phyloP scores from a whole-genome alignment of 1,284 basidiomycete genomes.

The Cutaneotrichosporon sp. region DNA sequence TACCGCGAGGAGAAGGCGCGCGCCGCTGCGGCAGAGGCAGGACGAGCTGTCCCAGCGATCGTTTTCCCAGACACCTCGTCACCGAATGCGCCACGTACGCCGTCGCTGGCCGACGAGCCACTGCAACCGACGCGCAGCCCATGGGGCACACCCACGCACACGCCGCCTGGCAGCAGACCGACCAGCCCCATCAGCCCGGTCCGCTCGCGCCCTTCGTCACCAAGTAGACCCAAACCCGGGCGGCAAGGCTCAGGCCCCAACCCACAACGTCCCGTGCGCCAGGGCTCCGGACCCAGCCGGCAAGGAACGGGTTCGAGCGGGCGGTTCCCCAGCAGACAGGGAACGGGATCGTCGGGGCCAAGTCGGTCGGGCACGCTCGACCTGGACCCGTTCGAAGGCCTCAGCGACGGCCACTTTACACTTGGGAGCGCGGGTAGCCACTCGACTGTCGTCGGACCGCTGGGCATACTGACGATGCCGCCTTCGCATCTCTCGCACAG shows the following conservation, averaged over 20 bases:
- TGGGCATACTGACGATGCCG: background rate
- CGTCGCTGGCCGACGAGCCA: constrained; percentile 22
- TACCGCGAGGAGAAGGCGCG: constrained; percentile 33
- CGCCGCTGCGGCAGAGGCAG: constrained; percentile 35
- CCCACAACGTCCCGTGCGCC: background rate
- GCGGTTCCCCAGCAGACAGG: background rate
- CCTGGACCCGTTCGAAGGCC: background rate
- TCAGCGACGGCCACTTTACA: constrained; percentile 2
- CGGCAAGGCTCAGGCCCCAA: background rate
- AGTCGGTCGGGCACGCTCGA: constrained; percentile 2
- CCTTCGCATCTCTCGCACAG: background rate
- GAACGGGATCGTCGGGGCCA: constrained; percentile 2
- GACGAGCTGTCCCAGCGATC: constrained; percentile 50
- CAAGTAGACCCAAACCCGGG: background rate
- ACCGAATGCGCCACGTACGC: constrained; percentile 30
- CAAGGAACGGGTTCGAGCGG: constrained; percentile 5
- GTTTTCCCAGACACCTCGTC: constrained; percentile 35
- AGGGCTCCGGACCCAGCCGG: background rate
- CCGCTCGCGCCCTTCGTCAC: constrained; percentile 6
- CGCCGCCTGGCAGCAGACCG: background rate
- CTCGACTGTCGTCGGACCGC: background rate
- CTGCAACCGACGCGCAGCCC: constrained; percentile 26
- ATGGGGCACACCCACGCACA: constrained; percentile 13
- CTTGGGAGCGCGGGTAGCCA: constrained; percentile 1
- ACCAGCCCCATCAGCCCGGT: background rate